These are phyloP conservation scores for Verruconis gallopava DNA, from an alignment of 2,329 filamentous ascomycete species.

Conservation along the genomic window DNA sequence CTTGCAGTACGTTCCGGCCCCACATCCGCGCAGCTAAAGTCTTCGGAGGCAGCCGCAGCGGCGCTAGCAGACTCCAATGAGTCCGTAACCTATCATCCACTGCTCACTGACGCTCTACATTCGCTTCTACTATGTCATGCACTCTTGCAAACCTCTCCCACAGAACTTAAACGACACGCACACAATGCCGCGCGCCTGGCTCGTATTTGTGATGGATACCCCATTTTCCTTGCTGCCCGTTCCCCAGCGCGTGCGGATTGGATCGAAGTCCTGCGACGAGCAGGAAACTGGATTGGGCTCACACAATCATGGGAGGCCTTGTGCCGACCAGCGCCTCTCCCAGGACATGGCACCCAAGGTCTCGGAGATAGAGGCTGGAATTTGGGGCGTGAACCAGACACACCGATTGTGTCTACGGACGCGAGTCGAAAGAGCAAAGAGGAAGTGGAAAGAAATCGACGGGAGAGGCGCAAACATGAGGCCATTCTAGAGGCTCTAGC, in stretches of 20 bases:
- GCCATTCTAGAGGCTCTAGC: slow-evolving; percentile 54
- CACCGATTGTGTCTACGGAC: background rate
- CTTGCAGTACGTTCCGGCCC: slow-evolving; percentile 2
- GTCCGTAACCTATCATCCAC: slow-evolving; percentile 65
- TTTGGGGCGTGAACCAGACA: background rate
- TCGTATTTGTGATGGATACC: slow-evolving; percentile 65
- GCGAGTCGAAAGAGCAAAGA: background rate
- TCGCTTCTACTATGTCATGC: slow-evolving; percentile 64
- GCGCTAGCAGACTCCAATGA: slow-evolving; percentile 40
- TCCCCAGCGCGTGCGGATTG: slow-evolving; percentile 66
- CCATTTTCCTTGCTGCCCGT: slow-evolving; percentile 61
- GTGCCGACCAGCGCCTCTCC: slow-evolving; percentile 39
- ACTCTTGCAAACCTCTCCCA: slow-evolving; percentile 65
- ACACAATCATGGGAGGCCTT: slow-evolving; percentile 55
- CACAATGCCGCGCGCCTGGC: slow-evolving; percentile 68
- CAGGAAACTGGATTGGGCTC: slow-evolving; percentile 58
- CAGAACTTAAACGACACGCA: slow-evolving; percentile 66
- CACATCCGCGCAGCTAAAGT: slow-evolving; percentile 10
- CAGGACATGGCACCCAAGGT: slow-evolving; percentile 16
- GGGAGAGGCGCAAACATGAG: slow-evolving; percentile 48
- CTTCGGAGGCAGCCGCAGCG: slow-evolving; percentile 22
- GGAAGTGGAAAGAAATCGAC: slow-evolving; percentile 41
- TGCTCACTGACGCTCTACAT: slow-evolving; percentile 67
- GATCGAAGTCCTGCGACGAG: slow-evolving; percentile 58
- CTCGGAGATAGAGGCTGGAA: slow-evolving; percentile 7